Percentiles rank a stretch among this genome's conserved stretches.
Conservation (phyloP, 495 filamentous ascomycete species). For the Trichoderma reesei region DNA sequence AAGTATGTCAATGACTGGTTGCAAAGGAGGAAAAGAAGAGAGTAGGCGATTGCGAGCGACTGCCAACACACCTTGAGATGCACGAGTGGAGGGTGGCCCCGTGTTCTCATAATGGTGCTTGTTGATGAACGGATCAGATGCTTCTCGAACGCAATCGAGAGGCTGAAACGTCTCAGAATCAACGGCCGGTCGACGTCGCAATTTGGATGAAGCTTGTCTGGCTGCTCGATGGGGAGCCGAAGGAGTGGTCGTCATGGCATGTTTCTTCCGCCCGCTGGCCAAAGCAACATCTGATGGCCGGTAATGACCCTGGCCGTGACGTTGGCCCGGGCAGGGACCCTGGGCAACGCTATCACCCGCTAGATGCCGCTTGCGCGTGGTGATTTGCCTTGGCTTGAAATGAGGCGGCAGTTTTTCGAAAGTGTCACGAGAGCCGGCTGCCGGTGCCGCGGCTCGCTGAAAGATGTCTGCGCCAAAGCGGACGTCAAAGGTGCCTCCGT, state of each 20-base stretch:
- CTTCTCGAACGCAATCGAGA: not conserved
- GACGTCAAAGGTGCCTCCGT: not conserved
- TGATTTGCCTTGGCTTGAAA: not conserved
- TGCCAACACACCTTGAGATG: constrained; percentile 1
- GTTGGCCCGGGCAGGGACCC: constrained; percentile 1
- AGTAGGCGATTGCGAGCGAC: not conserved
- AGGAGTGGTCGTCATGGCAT: not conserved
- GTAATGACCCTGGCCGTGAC: not conserved
- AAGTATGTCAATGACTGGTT: not conserved
- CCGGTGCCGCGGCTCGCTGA: not conserved
- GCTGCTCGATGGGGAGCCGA: not conserved
- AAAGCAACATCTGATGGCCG: not conserved
- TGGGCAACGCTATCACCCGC: not conserved
- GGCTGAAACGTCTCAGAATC: constrained; percentile 1
- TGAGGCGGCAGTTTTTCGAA: not conserved
- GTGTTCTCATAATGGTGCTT: constrained; percentile 4
- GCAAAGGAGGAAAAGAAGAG: not conserved
- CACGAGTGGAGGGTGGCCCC: not conserved
- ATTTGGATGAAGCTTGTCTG: not conserved
- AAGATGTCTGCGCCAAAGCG: not conserved
- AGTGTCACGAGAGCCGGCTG: not conserved
- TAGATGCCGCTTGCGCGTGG: not conserved
- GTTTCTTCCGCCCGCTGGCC: not conserved
- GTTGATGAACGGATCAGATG: not conserved
- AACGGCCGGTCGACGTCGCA: constrained; percentile 1